phyloP scores from a whole-genome alignment of 495 filamentous ascomycete species.

The Lepidopterella palustris region DNA sequence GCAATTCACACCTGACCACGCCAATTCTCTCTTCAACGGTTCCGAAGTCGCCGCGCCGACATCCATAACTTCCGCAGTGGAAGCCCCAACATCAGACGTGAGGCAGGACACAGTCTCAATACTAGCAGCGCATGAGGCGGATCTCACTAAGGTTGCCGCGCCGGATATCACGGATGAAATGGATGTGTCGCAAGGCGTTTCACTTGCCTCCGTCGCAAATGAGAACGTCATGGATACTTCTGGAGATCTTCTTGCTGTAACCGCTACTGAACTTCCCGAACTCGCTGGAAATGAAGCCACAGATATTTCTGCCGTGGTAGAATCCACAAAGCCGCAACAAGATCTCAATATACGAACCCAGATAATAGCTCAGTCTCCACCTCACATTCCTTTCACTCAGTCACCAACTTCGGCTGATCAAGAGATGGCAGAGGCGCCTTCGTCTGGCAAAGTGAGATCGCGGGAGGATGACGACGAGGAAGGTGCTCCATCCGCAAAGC shows the following conservation, averaged over 20 bases:
- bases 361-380: background rate
- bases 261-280: background rate
- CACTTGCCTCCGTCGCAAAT: background rate
- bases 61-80: conserved; percentile 8
- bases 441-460: conserved; percentile 18
- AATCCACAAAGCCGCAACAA: background rate
- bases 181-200: conserved; percentile 13
- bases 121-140: background rate
- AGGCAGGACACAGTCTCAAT: conserved; percentile 5
- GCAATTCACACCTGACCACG: conserved; percentile 29
- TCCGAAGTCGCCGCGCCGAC: conserved; percentile 13
- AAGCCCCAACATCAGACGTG: conserved; percentile 23
- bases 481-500: conserved; percentile 22
- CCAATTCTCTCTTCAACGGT: conserved; percentile 13
- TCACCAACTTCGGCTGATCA: conserved; percentile 19
- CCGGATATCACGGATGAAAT: conserved; percentile 11
- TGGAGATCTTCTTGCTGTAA: background rate
- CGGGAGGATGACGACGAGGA: conserved; percentile 21
- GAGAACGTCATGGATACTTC: background rate
- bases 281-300: background rate
- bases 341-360: conserved; percentile 15
- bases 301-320: background rate
- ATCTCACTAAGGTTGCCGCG: background rate
- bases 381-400: conserved; percentile 3
- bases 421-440: conserved; percentile 24